A percentile compares a stretch with the other conserved stretches of the same genome.
Evolutionary conservation across 1,139 yeast species (phyloP).

Genomic region (Lodderomyces elongisporus): DNA sequence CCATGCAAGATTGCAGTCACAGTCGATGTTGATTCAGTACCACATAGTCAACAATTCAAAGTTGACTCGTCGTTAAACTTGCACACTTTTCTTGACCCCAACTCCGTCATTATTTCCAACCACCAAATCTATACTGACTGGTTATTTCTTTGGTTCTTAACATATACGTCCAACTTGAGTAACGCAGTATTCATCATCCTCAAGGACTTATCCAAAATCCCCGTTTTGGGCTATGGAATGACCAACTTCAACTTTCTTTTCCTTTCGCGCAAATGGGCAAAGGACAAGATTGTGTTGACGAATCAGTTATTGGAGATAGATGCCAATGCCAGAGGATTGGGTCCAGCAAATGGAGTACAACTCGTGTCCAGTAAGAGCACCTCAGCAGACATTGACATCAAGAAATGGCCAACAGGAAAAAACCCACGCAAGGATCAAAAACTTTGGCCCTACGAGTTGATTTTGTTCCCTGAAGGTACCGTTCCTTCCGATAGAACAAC

Average conservation of each 20-base stretch:
- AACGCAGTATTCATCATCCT: conserved; percentile 70
- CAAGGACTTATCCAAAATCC: conserved; percentile 69
- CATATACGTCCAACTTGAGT: conserved; percentile 64
- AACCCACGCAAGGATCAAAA: conserved; percentile 16
- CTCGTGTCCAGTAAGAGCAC: conserved; percentile 26
- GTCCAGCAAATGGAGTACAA: conserved; percentile 46
- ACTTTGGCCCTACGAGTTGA: conserved; percentile 48
- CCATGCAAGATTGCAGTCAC: conserved; percentile 41
- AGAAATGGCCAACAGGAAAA: conserved; percentile 36
- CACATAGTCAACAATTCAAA: conserved; percentile 16
- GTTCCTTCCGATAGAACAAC: conserved; percentile 68
- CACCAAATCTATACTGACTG: conserved; percentile 96
- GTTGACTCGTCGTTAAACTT: conserved; percentile 23
- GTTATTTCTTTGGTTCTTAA: conserved; percentile 86
- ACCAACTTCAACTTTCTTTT: conserved; percentile 71
- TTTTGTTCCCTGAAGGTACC: conserved; percentile 94
- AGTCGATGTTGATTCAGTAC: conserved; percentile 25
- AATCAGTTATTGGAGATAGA: conserved; percentile 52
- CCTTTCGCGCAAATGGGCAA: conserved; percentile 78
- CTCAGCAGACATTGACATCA: conserved; percentile 9
- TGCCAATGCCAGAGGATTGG: conserved; percentile 47
- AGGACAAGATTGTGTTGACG: conserved; percentile 59
- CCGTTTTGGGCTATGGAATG: conserved; percentile 89
- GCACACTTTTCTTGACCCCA: conserved; percentile 32
- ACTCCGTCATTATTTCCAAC: conserved; percentile 68